Base-by-base conservation (phyloP, 2,329 filamentous ascomycete genomes). In the Colletotrichum coccodes region DNA sequence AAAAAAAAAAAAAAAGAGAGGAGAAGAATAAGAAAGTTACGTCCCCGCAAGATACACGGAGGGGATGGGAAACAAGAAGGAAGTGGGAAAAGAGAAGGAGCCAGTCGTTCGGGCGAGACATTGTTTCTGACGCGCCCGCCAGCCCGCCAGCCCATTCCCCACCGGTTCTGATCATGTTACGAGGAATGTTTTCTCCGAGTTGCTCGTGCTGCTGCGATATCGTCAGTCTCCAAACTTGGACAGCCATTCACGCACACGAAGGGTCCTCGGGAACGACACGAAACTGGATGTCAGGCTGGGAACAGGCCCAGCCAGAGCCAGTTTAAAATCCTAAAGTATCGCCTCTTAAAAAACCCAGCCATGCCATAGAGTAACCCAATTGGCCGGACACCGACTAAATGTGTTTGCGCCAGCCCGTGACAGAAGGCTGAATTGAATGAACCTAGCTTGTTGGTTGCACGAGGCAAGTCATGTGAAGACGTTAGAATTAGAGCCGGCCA, bases 51-150 rank as follows among this genome's bases (percentile, higher is more conserved):
- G 36, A 53, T 21, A 28, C 18, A 56, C 28, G 32, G 38, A 47
- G n/a, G 38, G 38, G 30, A 36, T 32, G 23, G 28, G 16, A 57
- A 58, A n/a, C 28, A 40, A 38, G 18, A 44, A 54, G 34, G 26
- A 26, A 46, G 7, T 23, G 9, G 28, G 14, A 46, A 12, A 8
- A 11, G 34, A 47, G 46, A 46, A 21, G 12, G 58, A 68, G 47
- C 65, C 65, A 42, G 61, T 40, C 47, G 54, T 60, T 65, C 46
- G 61, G 66, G 62, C 61, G 42, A 69, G 61, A 69, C 66, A 65
- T 26, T 60, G 49, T 69, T 69, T 69, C 66, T 56, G 23, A 60
- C 57, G 34, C 54, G 42, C 61, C 61, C 49, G 42, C 54, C 32
- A 42, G 65, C 61, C 66, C 56, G 62, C 32, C 63, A 60, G 62